These are phyloP conservation scores for Kluyveromyces wickerhamii DNA, from an alignment of 805 yeast species.

Conservation along the genomic window DNA sequence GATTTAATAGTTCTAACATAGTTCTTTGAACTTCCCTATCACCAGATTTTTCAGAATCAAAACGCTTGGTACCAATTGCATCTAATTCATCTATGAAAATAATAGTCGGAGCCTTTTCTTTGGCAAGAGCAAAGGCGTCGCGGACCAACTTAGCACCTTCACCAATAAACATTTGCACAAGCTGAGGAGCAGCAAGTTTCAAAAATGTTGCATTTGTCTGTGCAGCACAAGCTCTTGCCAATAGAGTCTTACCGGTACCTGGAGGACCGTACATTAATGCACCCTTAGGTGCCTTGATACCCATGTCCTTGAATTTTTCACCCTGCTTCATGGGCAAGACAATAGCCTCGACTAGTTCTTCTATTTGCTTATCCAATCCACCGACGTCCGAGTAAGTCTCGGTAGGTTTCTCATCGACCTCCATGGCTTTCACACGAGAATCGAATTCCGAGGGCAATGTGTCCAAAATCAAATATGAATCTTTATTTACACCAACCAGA, in stretches of 20 bases:
- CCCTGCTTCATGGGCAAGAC: conserved; percentile 98
- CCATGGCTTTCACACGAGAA: conserved; percentile 97
- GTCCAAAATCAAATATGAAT: conserved; percentile 86
- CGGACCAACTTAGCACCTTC: conserved; percentile 98
- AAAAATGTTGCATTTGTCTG: conserved; percentile 96
- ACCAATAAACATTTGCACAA: conserved; percentile 97
- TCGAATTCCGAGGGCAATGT: conserved; percentile 96
- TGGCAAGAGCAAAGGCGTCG: conserved; percentile 95
- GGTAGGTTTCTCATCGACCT: conserved; percentile 97
- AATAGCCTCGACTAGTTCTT: conserved; percentile 96
- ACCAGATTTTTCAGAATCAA: conserved; percentile 95
- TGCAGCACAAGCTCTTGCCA: conserved; percentile 98
- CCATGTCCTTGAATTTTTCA: conserved; percentile 87
- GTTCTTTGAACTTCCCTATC: conserved; percentile 99
- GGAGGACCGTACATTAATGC: conserved; percentile 99
- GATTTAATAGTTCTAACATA: conserved; percentile 95
- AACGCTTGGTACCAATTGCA: conserved; percentile 97
- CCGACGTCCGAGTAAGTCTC: conserved; percentile 97
- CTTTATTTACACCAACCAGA: conserved; percentile 95
- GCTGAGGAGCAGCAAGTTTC: conserved; percentile 95
- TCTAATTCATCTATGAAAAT: conserved; percentile 97
- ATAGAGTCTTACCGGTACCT: conserved; percentile 95
- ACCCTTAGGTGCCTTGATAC: conserved; percentile 97
- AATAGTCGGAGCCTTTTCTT: conserved; percentile 96
- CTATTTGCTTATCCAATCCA: conserved; percentile 96